phyloP scores from a whole-genome alignment of 1,284 basidiomycete genomes.

The Athelia psychrophila region DNA sequence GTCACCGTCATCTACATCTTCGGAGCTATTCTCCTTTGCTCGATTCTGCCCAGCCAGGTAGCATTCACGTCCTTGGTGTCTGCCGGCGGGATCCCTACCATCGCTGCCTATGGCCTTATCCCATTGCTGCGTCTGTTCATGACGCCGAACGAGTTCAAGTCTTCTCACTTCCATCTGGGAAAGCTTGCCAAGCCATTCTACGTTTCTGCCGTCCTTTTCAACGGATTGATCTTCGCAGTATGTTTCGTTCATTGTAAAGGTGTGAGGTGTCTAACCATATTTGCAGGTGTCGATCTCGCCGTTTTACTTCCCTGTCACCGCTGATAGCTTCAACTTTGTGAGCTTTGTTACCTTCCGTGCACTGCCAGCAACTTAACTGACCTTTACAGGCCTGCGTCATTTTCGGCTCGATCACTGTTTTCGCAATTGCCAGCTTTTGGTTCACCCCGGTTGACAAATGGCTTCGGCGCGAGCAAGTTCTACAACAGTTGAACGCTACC shows the following conservation, averaged over 20 bases:
- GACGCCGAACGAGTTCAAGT: conserved; percentile 73
- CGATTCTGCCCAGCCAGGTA: conserved; percentile 81
- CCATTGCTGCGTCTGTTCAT: conserved; percentile 66
- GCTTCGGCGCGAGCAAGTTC: conserved; percentile 62
- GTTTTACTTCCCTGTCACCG: conserved; percentile 76
- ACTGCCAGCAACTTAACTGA: conserved; percentile 9
- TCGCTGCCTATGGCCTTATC: conserved; percentile 81
- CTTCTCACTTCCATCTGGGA: conserved; percentile 70
- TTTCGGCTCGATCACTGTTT: conserved; percentile 72
- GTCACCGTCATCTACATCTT: conserved; percentile 81
- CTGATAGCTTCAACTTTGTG: conserved; percentile 78
- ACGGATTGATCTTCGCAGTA: conserved; percentile 69
- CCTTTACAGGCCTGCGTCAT: conserved; percentile 65
- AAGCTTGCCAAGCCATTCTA: conserved; percentile 67
- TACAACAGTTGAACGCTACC: conserved; percentile 40
- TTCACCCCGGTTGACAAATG: conserved; percentile 75
- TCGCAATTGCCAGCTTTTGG: conserved; percentile 74
- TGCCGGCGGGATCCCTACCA: conserved; percentile 77
- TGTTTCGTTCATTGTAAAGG: conserved; percentile 22
- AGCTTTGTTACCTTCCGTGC: conserved; percentile 24
- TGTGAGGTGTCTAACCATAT: conserved; percentile 4
- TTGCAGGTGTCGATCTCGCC: conserved; percentile 77
- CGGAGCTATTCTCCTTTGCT: conserved; percentile 69
- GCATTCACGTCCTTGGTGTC: conserved; percentile 86
- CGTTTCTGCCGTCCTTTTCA: conserved; percentile 64